Percentiles rank a stretch among this genome's conserved stretches.
These are phyloP conservation scores for Trametes cingulata DNA, from an alignment of 768 basidiomycete genomes.

Conservation along the genomic window DNA sequence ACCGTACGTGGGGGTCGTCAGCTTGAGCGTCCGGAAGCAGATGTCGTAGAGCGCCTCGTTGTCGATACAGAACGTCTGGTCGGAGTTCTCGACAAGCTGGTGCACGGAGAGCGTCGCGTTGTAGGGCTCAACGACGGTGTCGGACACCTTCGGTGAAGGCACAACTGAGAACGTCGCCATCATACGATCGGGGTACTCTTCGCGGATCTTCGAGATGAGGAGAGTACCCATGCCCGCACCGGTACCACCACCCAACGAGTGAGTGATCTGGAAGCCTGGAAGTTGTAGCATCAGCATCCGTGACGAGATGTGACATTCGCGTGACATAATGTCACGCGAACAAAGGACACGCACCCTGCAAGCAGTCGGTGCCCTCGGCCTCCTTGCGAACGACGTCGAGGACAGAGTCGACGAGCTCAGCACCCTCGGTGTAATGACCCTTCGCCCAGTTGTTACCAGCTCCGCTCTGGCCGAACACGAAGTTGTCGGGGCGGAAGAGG, in stretches of 20 bases:
- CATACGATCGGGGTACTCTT: constrained; percentile 99
- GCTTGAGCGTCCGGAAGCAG: constrained; percentile 97
- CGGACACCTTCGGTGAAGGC: constrained; percentile 95
- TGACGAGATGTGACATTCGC: constrained; percentile 8
- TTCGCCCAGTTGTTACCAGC: constrained; percentile 99
- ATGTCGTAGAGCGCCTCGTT: constrained; percentile 99
- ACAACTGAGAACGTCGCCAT: constrained; percentile 99
- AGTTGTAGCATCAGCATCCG: constrained; percentile 9
- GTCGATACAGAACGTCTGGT: constrained; percentile 99
- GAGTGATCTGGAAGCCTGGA: constrained; percentile 96
- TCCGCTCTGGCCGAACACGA: constrained; percentile 96
- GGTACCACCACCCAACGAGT: constrained; percentile 98
- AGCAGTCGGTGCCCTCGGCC: constrained; percentile 95
- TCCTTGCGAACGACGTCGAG: constrained; percentile 99
- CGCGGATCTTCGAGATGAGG: constrained; percentile 97
- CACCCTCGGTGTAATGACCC: constrained; percentile 96
- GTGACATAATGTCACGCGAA: constrained; percentile 13
- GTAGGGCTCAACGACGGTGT: constrained; percentile 99
- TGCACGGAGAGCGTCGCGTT: constrained; percentile 98
- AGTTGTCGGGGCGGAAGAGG: constrained; percentile 98
- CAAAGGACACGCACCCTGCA: constrained; percentile 71
- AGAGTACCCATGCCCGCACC: constrained; percentile 99
- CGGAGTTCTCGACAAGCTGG: constrained; percentile 99
- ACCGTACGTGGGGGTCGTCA: constrained; percentile 92
- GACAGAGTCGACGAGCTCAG: constrained; percentile 97